Conservation (phyloP, 1,284 basidiomycete genomes). For the Xerocomus nothofagi region DNA sequence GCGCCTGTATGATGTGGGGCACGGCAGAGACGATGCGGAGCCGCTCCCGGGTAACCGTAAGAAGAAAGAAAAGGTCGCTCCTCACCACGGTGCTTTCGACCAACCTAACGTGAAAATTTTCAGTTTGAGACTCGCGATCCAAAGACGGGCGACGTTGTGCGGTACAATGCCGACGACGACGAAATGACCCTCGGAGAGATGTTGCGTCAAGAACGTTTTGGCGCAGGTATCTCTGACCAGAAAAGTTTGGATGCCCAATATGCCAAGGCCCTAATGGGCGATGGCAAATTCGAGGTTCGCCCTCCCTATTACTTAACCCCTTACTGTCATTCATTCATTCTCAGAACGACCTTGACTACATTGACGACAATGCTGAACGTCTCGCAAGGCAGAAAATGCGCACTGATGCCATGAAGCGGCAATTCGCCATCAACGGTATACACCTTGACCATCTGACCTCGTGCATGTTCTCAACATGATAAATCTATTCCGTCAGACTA, state of each 20-base stretch:
- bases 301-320: not conserved
- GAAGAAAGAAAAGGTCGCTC: constrained; percentile 74
- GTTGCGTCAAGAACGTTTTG: constrained; percentile 89
- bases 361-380: constrained; percentile 95
- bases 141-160: constrained; percentile 83
- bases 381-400: constrained; percentile 94
- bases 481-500: constrained; percentile 63
- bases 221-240: constrained; percentile 85
- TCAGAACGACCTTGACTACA: constrained; percentile 86
- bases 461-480: not conserved
- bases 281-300: constrained; percentile 81
- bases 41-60: constrained; percentile 66
- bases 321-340: not conserved
- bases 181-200: constrained; percentile 85
- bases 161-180: constrained; percentile 91
- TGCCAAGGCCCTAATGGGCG: constrained; percentile 83
- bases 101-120: constrained; percentile 3
- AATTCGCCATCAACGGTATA: constrained; percentile 93
- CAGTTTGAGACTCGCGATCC: constrained; percentile 87
- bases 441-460: constrained; percentile 8
- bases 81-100: not conserved
- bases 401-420: constrained; percentile 92
- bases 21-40: constrained; percentile 53
- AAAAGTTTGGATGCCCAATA: constrained; percentile 92
- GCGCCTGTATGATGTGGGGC: constrained; percentile 88